Evolutionary conservation across 1,284 basidiomycete species (phyloP).

Genomic region (Omphalotus olearius): DNA sequence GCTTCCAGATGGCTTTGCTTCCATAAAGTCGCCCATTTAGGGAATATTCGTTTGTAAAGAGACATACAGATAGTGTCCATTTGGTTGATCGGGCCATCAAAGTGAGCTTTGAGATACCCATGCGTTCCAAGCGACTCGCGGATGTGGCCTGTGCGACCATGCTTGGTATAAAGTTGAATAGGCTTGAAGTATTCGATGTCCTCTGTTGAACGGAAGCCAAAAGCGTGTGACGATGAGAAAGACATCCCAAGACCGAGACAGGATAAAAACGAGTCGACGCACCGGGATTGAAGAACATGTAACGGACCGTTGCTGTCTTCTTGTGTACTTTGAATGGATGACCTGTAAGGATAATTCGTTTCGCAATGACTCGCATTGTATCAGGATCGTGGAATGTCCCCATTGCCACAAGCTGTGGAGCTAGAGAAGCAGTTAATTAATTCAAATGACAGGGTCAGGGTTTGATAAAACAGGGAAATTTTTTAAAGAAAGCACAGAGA

Average conservation of each 20-base stretch:
- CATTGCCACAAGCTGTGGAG: constrained; percentile 84
- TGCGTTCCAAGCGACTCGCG: constrained; percentile 95
- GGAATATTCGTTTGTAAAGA: constrained; percentile 88
- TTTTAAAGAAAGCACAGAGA: not conserved
- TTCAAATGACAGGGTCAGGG: too few relatives aligned
- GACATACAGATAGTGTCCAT: constrained; percentile 96
- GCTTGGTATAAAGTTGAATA: constrained; percentile 90
- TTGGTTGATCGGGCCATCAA: constrained; percentile 92
- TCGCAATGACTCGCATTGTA: constrained; percentile 89
- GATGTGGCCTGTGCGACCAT: constrained; percentile 90
- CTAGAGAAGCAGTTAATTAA: constrained; percentile 29
- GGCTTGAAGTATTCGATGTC: constrained; percentile 95
- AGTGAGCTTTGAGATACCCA: constrained; percentile 97
- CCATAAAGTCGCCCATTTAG: constrained; percentile 72
- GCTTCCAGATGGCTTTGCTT: constrained; percentile 19
- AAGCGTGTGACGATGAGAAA: not conserved
- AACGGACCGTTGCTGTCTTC: constrained; percentile 95
- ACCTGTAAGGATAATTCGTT: constrained; percentile 90
- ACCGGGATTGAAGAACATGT: constrained; percentile 97
- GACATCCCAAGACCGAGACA: not conserved
- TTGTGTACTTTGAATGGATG: constrained; percentile 98
- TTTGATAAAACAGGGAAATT: too few relatives aligned
- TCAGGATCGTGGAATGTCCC: constrained; percentile 88
- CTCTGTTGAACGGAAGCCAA: constrained; percentile 37
- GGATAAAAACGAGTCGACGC: constrained; percentile 18